phyloP scores from a whole-genome alignment of 495 filamentous ascomycete genomes.

The Barbatosphaeria neglecta region DNA sequence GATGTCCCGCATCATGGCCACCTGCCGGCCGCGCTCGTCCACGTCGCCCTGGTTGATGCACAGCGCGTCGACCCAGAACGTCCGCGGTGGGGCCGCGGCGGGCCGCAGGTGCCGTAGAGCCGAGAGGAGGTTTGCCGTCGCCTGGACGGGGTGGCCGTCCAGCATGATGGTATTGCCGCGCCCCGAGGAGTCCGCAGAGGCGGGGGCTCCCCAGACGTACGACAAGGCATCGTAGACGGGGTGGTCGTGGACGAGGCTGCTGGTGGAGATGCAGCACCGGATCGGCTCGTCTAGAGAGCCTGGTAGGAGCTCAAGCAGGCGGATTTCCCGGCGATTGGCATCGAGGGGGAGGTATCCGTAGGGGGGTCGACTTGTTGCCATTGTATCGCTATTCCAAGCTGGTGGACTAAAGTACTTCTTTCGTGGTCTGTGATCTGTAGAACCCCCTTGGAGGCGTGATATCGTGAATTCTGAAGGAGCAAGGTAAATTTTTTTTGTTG shows the following conservation, averaged over 20 bases:
- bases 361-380: no score
- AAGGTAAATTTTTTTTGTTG: no score
- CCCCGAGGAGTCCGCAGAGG: background rate
- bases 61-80: conserved; percentile 7
- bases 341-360: background rate
- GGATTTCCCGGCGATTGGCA: background rate
- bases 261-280: background rate
- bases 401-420: no score
- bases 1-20: conserved; percentile 7
- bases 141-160: background rate
- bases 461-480: no score
- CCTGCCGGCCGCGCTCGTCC: conserved; percentile 5
- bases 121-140: background rate
- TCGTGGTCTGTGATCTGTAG: no score
- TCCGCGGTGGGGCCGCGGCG: background rate
- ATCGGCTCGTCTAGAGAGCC: background rate
- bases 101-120: background rate
- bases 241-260: background rate
- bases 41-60: conserved; percentile 8
- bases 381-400: no score
- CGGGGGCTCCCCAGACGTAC: background rate
- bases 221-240: background rate
- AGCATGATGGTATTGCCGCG: background rate
- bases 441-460: no score
- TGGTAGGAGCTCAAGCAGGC: background rate